phyloP scores from a whole-genome alignment of 73 alveolate species.

The Durusdinium trenchii region DNA sequence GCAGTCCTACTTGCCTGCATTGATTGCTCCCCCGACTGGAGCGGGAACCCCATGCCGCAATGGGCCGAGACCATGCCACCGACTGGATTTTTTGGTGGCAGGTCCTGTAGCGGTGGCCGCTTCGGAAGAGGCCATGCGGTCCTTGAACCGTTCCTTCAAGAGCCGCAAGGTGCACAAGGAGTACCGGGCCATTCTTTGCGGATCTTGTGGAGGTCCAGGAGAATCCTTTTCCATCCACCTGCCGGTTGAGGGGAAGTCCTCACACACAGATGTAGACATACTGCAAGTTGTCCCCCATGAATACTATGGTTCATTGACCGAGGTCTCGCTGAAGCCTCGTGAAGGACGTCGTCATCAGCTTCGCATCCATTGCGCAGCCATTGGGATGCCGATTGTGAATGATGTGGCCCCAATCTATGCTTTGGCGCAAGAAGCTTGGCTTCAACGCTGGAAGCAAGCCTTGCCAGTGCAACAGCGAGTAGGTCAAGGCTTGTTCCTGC shows the following conservation, averaged over 20 bases:
- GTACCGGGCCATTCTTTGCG: conserved; percentile 8
- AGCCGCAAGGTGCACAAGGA: conserved; percentile 32
- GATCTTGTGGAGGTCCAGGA: neutral
- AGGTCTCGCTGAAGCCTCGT: neutral
- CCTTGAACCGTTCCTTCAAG: neutral
- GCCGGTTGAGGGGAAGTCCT: neutral
- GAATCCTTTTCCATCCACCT: neutral
- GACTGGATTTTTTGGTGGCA: conserved; percentile 31
- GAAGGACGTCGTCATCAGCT: conserved; percentile 49
- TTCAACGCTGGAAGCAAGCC: neutral
- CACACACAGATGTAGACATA: conserved; percentile 14
- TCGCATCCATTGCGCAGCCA: neutral
- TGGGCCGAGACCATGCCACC: conserved; percentile 52
- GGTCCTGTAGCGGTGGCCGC: conserved; percentile 24
- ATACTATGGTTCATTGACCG: conserved; percentile 13
- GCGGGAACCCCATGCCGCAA: conserved; percentile 27
- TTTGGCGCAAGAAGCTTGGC: neutral
- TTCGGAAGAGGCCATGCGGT: conserved; percentile 33
- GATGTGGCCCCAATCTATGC: conserved; percentile 14
- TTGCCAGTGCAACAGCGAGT: neutral
- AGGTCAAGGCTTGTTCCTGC: conserved; percentile 49
- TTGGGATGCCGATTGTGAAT: conserved; percentile 17
- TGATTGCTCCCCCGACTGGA: neutral
- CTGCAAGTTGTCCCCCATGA: conserved; percentile 12
- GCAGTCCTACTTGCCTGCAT: conserved; percentile 34